A percentile compares a stretch with the other conserved stretches of the same genome.
phyloP scores from a whole-genome alignment of 352 stramenopile species.

The Pythium aquatile region DNA sequence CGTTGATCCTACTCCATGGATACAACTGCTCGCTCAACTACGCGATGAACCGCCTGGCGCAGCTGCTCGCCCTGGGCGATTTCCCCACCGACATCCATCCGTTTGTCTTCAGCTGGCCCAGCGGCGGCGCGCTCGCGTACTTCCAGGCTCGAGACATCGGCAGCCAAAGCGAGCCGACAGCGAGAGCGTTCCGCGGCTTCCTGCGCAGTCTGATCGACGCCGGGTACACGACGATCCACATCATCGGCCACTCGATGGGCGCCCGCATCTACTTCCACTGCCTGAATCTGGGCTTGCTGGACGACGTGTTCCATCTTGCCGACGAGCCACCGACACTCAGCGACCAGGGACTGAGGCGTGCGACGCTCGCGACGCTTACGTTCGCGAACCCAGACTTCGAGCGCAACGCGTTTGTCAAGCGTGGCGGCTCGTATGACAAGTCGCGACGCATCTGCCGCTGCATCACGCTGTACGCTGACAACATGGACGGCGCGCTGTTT shows the following conservation, averaged over 20 bases:
- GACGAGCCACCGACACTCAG: conserved; percentile 6
- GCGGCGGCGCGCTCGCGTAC: conserved; percentile 53
- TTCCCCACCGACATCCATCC: conserved; percentile 69
- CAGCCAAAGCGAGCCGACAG: conserved; percentile 32
- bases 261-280: conserved; percentile 36
- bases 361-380: conserved; percentile 19
- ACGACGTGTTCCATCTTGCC: conserved; percentile 32
- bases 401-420: conserved; percentile 19
- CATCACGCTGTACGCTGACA: conserved; percentile 57
- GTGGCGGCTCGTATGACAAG: conserved; percentile 21
- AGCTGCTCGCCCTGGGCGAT: conserved; percentile 61
- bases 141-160: conserved; percentile 34
- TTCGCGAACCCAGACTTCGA: conserved; percentile 24
- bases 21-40: conserved; percentile 77
- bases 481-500: conserved; percentile 41
- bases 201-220: conserved; percentile 32
- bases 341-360: conserved; percentile 6
- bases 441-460: conserved; percentile 26
- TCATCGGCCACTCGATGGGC: conserved; percentile 44
- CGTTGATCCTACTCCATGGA: conserved; percentile 61
- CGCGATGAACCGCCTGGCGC: conserved; percentile 50
- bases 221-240: conserved; percentile 37
- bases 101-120: conserved; percentile 77
- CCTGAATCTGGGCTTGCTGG: conserved; percentile 20
- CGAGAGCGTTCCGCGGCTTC: conserved; percentile 32